Base-by-base conservation (phyloP, 768 basidiomycete species). In the Strobilomyces dryophilus region DNA sequence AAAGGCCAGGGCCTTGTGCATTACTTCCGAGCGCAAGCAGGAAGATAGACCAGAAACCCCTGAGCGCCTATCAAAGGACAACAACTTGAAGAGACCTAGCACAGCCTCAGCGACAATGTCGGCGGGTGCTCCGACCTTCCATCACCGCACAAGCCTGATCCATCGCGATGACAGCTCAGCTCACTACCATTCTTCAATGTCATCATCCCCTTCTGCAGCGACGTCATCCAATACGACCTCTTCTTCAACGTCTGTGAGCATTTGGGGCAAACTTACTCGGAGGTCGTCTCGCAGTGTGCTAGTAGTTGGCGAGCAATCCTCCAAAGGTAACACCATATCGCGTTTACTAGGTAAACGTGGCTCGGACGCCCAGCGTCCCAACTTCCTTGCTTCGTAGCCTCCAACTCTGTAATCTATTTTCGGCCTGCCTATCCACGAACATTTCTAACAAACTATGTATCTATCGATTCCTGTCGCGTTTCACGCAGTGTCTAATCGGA, bases 211-310 rank as follows among this genome's bases (percentile, higher is more conserved):
- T n/a, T n/a, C n/a, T n/a, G n/a, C n/a, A n/a, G n/a, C n/a, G n/a
- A n/a, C n/a, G n/a, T n/a, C n/a, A n/a, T n/a, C 35, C 41, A 40
- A 48, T 42, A 46, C 57, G 15, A 45, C 47, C 5, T 41, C 60
- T 26, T 24, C 51, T 26, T 50, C 53, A 2, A 46, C 45, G 2
- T 43, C 61, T 20, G 53, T 60, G 5, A 56, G 57, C 26, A 29
- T 69, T 49, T 69, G 67, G 70, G 47, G 54, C 36, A 66, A 51
- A 27, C 53, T 67, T 26, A 61, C 51, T 24, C 53, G 57, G 20
- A 54, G 47, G 20, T 51, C 54, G 37, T 63, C 62, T 45, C 63
- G 59, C 35, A 61, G 45, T 36, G 36, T 20, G 5, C 15, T 52
- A 8, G 43, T 52, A 8, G 43, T 20, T 18, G 56, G 55, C 11